Conservation (phyloP, 2,329 filamentous ascomycete genomes). For the Coniella vitis region DNA sequence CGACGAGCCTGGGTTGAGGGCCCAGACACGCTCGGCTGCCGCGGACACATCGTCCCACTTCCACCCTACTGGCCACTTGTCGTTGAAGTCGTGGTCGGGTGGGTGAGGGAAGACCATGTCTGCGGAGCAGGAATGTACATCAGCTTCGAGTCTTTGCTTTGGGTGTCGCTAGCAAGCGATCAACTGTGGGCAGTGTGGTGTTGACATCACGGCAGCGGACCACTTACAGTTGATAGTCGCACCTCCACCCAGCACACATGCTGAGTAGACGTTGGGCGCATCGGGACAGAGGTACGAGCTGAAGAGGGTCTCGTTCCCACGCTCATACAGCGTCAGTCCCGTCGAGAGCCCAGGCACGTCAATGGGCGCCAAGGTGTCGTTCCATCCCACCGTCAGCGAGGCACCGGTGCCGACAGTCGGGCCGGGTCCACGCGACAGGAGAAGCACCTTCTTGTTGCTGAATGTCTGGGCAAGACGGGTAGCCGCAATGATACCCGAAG, state of each 20-base stretch:
- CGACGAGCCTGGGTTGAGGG: constrained; percentile 23
- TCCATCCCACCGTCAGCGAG: constrained; percentile 24
- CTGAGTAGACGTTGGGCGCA: not conserved
- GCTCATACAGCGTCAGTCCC: constrained; percentile 17
- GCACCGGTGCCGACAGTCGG: constrained; percentile 28
- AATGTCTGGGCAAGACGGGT: constrained; percentile 28
- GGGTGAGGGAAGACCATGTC: constrained; percentile 21
- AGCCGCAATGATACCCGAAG: constrained; percentile 29
- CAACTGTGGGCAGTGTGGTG: too few species aligned
- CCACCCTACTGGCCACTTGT: constrained; percentile 27
- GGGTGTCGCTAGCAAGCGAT: too few species aligned
- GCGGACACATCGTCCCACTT: constrained; percentile 21
- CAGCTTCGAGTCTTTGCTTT: too few species aligned
- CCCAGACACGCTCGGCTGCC: constrained; percentile 23
- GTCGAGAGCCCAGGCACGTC: constrained; percentile 25
- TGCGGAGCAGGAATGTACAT: not conserved
- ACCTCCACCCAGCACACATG: constrained; percentile 31
- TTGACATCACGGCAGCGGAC: constrained; percentile 8
- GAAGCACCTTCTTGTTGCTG: constrained; percentile 27
- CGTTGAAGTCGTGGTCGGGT: constrained; percentile 25
- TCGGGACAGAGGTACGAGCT: constrained; percentile 7
- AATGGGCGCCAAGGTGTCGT: constrained; percentile 25
- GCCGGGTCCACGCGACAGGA: constrained; percentile 31
- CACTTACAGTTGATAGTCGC: constrained; percentile 28
- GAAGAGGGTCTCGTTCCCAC: constrained; percentile 16